Evolutionary conservation across 495 filamentous ascomycete species (phyloP).

Genomic region (Neurospora sp.): DNA sequence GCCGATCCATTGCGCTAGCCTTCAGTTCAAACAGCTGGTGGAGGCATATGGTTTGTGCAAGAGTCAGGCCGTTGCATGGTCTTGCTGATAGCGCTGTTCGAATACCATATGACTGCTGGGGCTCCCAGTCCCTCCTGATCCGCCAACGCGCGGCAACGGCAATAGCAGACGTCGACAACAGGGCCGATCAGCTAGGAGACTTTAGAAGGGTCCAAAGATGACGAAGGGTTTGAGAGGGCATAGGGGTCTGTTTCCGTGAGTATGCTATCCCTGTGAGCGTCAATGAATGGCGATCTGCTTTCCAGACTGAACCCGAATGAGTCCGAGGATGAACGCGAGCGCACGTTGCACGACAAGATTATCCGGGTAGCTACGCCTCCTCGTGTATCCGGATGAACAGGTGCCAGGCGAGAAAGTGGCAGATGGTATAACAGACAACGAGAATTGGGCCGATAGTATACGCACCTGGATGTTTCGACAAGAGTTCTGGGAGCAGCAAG

Average conservation of each 20-base stretch:
- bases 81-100: constrained; percentile 1
- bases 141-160: neutral
- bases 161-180: neutral
- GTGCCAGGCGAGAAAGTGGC: neutral
- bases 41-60: neutral
- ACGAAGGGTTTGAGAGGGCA: neutral
- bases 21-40: neutral
- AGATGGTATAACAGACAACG: neutral
- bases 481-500: neutral
- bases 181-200: neutral
- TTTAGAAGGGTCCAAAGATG: neutral
- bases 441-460: neutral
- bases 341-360: neutral
- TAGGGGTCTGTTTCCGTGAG: neutral
- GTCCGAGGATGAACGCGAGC: neutral
- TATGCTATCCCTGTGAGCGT: neutral
- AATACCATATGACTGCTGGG: constrained; percentile 2
- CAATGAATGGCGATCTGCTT: neutral
- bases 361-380: neutral
- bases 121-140: neutral
- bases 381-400: neutral
- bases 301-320: neutral
- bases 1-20: neutral
- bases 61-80: neutral
- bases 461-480: neutral